Conservation (phyloP, 495 filamentous ascomycete species). For the Aspergillus coremiiformis region DNA sequence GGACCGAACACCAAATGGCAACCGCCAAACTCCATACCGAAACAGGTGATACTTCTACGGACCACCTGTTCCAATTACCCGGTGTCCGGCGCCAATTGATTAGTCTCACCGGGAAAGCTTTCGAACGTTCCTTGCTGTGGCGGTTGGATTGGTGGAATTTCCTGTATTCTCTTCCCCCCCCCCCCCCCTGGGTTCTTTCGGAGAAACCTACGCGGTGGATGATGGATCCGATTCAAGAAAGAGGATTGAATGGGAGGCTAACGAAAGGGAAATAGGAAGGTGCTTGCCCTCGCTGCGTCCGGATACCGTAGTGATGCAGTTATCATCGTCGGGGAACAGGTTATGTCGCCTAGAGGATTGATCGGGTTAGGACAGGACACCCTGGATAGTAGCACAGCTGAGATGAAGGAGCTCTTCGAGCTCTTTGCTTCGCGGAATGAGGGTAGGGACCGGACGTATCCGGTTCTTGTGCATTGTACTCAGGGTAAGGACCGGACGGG, state of each 20-base stretch:
- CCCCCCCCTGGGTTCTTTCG: neutral
- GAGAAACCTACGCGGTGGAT: too few species aligned
- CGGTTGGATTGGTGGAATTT: constrained; percentile 62
- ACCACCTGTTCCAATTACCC: constrained; percentile 48
- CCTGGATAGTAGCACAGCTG: constrained; percentile 52
- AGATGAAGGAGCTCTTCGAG: constrained; percentile 54
- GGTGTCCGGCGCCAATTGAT: constrained; percentile 54
- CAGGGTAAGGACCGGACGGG: constrained; percentile 87
- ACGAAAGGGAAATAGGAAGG: constrained; percentile 38
- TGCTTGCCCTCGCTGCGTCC: constrained; percentile 50
- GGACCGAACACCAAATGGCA: constrained; percentile 66
- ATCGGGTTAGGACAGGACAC: constrained; percentile 58
- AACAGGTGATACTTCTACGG: constrained; percentile 9
- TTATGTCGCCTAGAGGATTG: constrained; percentile 62
- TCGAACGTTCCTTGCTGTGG: constrained; percentile 60
- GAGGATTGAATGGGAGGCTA: neutral
- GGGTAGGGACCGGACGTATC: constrained; percentile 36
- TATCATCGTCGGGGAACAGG: constrained; percentile 54
- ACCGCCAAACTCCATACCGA: constrained; percentile 53
- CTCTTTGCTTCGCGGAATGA: neutral
- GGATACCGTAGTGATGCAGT: constrained; percentile 64
- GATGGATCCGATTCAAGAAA: too few species aligned
- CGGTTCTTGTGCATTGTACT: constrained; percentile 70
- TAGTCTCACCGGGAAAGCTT: constrained; percentile 65
- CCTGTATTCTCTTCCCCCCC: constrained; percentile 34